Evolutionary conservation across 225 moss, liverwort and hornwort genomes (phyloP).

Genomic region (Bryum argenteum): DNA sequence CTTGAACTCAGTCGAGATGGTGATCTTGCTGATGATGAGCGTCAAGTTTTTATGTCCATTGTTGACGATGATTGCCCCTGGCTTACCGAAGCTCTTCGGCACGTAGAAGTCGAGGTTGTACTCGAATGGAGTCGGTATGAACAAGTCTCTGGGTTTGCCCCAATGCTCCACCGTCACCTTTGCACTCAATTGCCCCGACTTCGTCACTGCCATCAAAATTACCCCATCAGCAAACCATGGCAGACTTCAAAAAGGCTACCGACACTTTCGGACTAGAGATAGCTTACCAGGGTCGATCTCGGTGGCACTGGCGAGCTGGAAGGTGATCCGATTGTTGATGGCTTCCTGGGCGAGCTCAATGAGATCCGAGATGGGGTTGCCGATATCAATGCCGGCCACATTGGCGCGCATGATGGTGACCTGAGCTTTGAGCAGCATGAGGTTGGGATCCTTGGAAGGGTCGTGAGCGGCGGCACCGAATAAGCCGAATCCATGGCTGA

Average conservation of each 20-base stretch:
- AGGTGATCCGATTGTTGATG: constrained; percentile 37
- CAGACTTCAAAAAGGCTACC: not conserved
- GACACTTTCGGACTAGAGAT: not conserved
- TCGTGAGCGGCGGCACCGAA: not conserved
- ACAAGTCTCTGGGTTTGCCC: constrained; percentile 41
- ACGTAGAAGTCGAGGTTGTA: constrained; percentile 55
- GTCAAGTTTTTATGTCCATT: constrained; percentile 65
- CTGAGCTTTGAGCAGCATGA: constrained; percentile 29
- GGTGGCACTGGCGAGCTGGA: constrained; percentile 56
- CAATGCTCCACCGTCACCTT: constrained; percentile 58
- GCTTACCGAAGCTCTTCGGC: constrained; percentile 60
- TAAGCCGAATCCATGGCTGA: not conserved
- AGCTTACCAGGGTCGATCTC: constrained; percentile 41
- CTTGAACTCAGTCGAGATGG: constrained; percentile 63
- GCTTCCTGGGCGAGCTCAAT: constrained; percentile 45
- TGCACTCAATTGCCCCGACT: constrained; percentile 45
- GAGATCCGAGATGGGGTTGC: constrained; percentile 48
- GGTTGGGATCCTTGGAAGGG: constrained; percentile 26
- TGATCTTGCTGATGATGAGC: constrained; percentile 34
- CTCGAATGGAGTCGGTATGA: constrained; percentile 45
- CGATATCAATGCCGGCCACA: constrained; percentile 38
- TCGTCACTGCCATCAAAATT: constrained; percentile 37
- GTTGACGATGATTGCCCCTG: constrained; percentile 70
- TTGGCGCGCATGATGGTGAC: constrained; percentile 37
- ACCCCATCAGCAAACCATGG: not conserved